A percentile compares a stretch with the other conserved stretches of the same genome.
Conservation (phyloP, 2,329 filamentous ascomycete genomes). For the Colletotrichum sp. region DNA sequence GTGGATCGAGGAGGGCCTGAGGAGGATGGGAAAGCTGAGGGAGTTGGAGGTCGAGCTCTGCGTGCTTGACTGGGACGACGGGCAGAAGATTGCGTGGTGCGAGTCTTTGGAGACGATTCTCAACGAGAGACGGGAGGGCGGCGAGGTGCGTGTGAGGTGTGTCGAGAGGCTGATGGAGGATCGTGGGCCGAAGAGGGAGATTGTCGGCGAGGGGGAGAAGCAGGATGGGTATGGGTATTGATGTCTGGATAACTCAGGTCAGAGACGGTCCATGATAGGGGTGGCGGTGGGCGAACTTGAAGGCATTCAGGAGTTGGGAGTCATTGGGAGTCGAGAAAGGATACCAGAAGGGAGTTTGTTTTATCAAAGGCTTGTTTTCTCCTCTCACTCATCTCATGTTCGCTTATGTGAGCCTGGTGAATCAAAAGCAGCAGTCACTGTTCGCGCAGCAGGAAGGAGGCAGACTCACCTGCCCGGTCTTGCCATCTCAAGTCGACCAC, state of each 20-base stretch:
- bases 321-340: background rate
- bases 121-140: slow-evolving; percentile 20
- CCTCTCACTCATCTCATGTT: background rate
- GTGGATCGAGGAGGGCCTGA: slow-evolving; percentile 39
- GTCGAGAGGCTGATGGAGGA: slow-evolving; percentile 26
- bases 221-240: background rate
- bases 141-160: slow-evolving; percentile 27
- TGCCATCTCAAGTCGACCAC: background rate
- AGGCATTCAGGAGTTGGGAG: background rate
- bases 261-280: background rate
- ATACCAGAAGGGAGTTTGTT: background rate
- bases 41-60: slow-evolving; percentile 47
- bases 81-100: slow-evolving; percentile 41
- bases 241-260: background rate
- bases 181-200: background rate
- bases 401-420: background rate
- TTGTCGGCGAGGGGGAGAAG: background rate
- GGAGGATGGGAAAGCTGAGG: slow-evolving; percentile 33
- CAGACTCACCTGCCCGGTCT: background rate
- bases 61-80: slow-evolving; percentile 32
- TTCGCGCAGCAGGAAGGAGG: background rate
- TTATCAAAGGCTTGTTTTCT: background rate
- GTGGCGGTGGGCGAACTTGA: background rate
- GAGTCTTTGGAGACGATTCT: slow-evolving; percentile 31
- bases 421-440: background rate